Percentiles rank a stretch among this genome's conserved stretches.
Evolutionary conservation across 345 rosid species (phyloP).

Genomic region (Litchi chinensis): DNA sequence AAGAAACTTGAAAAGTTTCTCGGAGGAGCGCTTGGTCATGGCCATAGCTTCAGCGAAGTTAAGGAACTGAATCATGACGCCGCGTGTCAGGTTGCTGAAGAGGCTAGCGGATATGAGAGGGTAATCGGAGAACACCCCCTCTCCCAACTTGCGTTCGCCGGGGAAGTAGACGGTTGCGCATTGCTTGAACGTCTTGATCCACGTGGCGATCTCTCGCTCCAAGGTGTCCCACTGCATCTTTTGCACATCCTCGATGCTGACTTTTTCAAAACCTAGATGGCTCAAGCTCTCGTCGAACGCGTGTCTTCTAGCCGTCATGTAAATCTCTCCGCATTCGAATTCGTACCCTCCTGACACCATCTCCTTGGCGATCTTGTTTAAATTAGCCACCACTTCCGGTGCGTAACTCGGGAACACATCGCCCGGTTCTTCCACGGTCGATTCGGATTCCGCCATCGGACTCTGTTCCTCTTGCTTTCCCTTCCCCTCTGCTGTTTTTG

Average conservation of each 20-base stretch:
- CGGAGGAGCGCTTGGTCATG: slow-evolving; percentile 66
- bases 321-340: slow-evolving; percentile 73
- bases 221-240: slow-evolving; percentile 76
- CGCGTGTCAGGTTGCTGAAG: slow-evolving; percentile 51
- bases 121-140: slow-evolving; percentile 43
- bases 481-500: slow-evolving; percentile 10
- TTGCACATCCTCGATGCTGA: slow-evolving; percentile 80
- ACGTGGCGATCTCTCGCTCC: slow-evolving; percentile 71
- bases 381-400: slow-evolving; percentile 34
- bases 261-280: slow-evolving; percentile 65
- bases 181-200: slow-evolving; percentile 65
- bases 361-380: slow-evolving; percentile 59
- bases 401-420: slow-evolving; percentile 44
- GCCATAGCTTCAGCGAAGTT: slow-evolving; percentile 79
- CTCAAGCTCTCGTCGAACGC: slow-evolving; percentile 54
- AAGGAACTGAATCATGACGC: slow-evolving; percentile 64
- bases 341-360: slow-evolving; percentile 71
- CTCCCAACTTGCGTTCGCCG: slow-evolving; percentile 54
- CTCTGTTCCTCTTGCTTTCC: slow-evolving; percentile 19
- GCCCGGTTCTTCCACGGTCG: background rate
- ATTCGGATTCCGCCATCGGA: slow-evolving; percentile 15
- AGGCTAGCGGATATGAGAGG: slow-evolving; percentile 39
- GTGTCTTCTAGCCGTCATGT: slow-evolving; percentile 53
- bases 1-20: slow-evolving; percentile 79
- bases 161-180: slow-evolving; percentile 57